A percentile compares a stretch with the other conserved stretches of the same genome.
Evolutionary conservation across 2,329 filamentous ascomycete species (phyloP).

Genomic region (Waltergamsia citrina): DNA sequence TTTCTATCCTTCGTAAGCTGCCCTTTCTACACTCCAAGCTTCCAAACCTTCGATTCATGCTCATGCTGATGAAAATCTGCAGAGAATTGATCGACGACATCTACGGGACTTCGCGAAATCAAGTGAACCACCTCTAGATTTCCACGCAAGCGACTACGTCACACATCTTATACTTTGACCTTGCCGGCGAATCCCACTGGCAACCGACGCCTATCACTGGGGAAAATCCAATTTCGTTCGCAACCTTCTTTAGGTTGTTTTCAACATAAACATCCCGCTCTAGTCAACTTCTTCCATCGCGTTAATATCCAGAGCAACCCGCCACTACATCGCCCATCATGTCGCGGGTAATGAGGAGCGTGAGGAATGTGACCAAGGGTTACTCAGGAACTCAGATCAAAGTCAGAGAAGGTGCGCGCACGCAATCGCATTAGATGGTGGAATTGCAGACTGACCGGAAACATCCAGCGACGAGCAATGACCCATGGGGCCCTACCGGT

Average conservation of each 20-base stretch:
- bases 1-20: too few species aligned
- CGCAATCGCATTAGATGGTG: constrained; percentile 1
- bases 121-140: constrained; percentile 1
- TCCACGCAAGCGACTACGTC: constrained; percentile 7
- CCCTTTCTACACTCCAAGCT: too few species aligned
- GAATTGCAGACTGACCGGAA: constrained; percentile 9
- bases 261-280: neutral
- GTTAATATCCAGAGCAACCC: too few species aligned
- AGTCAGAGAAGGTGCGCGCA: constrained; percentile 78
- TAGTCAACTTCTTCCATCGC: neutral
- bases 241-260: too few species aligned
- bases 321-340: constrained; percentile 40
- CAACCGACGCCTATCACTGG: neutral
- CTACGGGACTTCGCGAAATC: neutral
- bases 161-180: constrained; percentile 1
- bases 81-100: neutral
- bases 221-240: neutral
- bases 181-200: neutral
- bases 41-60: too few species aligned
- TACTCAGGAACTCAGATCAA: constrained; percentile 96
- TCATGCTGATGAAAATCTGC: too few species aligned
- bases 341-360: constrained; percentile 95
- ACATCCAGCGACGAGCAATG: constrained; percentile 89
- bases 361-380: constrained; percentile 99
- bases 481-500: constrained; percentile 95